A percentile compares a stretch with the other conserved stretches of the same genome.
phyloP scores from a whole-genome alignment of 768 basidiomycete species.

The Tricholoma sp. region DNA sequence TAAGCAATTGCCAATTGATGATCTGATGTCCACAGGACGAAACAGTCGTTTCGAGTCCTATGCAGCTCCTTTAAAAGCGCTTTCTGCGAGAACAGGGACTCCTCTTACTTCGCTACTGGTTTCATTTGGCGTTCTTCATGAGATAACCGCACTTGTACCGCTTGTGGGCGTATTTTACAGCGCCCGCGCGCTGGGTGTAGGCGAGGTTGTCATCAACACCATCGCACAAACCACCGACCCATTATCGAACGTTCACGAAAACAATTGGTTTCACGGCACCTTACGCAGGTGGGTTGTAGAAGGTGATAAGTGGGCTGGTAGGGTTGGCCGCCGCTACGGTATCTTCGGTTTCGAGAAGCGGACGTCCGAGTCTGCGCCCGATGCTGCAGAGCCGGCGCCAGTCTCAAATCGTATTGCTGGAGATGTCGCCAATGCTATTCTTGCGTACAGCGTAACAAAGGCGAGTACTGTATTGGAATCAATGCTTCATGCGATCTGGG shows the following conservation, averaged over 20 bases:
- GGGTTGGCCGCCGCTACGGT: slow-evolving; percentile 75
- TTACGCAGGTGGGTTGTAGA: slow-evolving; percentile 67
- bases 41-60: slow-evolving; percentile 39
- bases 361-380: slow-evolving; percentile 20
- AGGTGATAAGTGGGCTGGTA: slow-evolving; percentile 65
- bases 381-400: slow-evolving; percentile 18
- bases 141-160: slow-evolving; percentile 76
- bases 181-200: slow-evolving; percentile 62
- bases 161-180: slow-evolving; percentile 70
- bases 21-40: not conserved
- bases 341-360: slow-evolving; percentile 72
- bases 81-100: slow-evolving; percentile 68
- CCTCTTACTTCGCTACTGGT: slow-evolving; percentile 71
- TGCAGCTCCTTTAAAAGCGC: slow-evolving; percentile 46
- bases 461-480: slow-evolving; percentile 31
- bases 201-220: slow-evolving; percentile 54
- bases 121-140: slow-evolving; percentile 83
- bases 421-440: slow-evolving; percentile 76
- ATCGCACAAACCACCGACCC: slow-evolving; percentile 21
- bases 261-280: slow-evolving; percentile 37
- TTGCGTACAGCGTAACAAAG: slow-evolving; percentile 80
- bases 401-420: slow-evolving; percentile 49
- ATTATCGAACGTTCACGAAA: slow-evolving; percentile 6
- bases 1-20: not conserved
- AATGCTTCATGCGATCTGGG: not conserved